Base-by-base conservation (phyloP, 768 basidiomycete species). In the Lentinus tigrinus region DNA sequence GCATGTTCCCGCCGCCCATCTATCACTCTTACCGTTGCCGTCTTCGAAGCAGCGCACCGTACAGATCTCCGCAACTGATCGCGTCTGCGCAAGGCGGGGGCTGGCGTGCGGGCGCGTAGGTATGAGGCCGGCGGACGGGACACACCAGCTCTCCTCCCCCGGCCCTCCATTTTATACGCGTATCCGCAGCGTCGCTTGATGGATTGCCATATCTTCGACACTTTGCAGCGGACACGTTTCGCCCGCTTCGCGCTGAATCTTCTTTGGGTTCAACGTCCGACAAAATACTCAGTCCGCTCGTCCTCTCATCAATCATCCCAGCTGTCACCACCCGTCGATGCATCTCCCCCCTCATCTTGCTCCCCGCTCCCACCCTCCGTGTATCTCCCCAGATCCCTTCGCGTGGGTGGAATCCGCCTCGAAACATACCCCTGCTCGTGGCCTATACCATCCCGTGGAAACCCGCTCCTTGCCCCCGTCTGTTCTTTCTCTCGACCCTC, bases 401-500 rank as follows among this genome's bases (percentile, higher is more conserved):
- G 21, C 56, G 60, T 57, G 60, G 51, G 51, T 47, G 51, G 8
- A 11, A 34, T 36, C 37, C 21, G 36, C 26, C 58, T 54, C 61
- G 49, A 52, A 57, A 48, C 56, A 60, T 53, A 43, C 53, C 53
- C 47, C 54, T 54, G 46, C 58, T 56, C 56, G 56, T 54, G 52
- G 56, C 56, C 44, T 24, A 27, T 61, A 47, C 59, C 56, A 38
- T 34, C 44, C 57, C 62, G 57, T 58, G 57, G 57, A 27, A 58
- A 38, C 61, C 56, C 46, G 44, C 38, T 24, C 63, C 69, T 72
- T 58, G 64, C 52, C 56, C 61, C 61, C 63, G 62, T 57, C 69
- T 72, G 67, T 67, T 63, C 66, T 66, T 70, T 69, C 67, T 61
- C 65, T 69, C 68, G 73, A 66, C 69, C 59, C 57, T 62, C 65